Conservation (phyloP, 306 rosid species). For the Geum urbanum region DNA sequence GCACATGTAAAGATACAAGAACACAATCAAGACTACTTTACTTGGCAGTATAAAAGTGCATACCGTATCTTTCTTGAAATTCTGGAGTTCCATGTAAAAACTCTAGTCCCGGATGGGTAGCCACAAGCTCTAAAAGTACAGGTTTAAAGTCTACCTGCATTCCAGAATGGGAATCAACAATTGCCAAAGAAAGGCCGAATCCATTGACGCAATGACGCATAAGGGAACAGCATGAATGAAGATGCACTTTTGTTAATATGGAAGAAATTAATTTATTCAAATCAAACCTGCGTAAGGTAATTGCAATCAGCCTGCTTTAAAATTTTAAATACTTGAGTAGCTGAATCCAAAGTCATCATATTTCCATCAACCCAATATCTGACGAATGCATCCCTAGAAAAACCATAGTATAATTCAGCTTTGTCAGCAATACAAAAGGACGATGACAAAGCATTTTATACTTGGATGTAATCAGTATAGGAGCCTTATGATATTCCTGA, state of each 20-base stretch:
- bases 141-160: constrained; percentile 88
- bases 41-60: constrained; percentile 21
- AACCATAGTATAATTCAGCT: neutral
- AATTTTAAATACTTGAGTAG: constrained; percentile 69
- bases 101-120: constrained; percentile 91
- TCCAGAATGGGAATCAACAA: constrained; percentile 24
- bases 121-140: constrained; percentile 77
- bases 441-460: neutral
- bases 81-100: constrained; percentile 95
- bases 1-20: neutral
- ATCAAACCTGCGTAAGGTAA: constrained; percentile 73
- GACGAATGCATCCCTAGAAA: constrained; percentile 62
- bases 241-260: neutral
- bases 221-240: neutral
- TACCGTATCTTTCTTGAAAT: constrained; percentile 98
- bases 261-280: neutral
- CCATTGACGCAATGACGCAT: neutral
- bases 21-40: constrained; percentile 10
- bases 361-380: constrained; percentile 81
- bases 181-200: constrained; percentile 17
- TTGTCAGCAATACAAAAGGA: neutral
- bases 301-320: constrained; percentile 76
- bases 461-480: neutral
- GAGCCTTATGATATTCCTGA: neutral
- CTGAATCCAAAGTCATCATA: constrained; percentile 72